Evolutionary conservation across 2,329 filamentous ascomycete species (phyloP).

Genomic region (Nannizziopsis barbatae): DNA sequence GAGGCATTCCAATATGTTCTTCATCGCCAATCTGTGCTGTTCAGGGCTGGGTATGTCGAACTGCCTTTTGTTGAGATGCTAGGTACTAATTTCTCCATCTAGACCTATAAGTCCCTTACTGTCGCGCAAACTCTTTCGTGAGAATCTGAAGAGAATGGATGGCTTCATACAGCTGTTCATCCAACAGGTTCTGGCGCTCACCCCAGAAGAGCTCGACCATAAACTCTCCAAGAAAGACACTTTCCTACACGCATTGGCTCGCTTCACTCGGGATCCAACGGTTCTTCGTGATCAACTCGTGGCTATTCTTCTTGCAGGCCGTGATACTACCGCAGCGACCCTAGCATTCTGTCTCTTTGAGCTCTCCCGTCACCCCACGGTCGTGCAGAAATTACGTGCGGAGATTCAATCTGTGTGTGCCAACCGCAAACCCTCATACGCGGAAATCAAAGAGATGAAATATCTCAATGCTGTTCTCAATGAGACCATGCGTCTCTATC

Average conservation of each 20-base stretch:
- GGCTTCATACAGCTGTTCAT: constrained; percentile 69
- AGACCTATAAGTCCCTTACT: constrained; percentile 52
- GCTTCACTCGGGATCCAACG: constrained; percentile 54
- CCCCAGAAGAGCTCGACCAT: constrained; percentile 58
- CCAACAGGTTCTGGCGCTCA: constrained; percentile 57
- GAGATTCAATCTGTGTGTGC: constrained; percentile 64
- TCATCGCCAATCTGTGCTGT: constrained; percentile 56
- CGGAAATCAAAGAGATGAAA: constrained; percentile 75
- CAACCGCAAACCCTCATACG: constrained; percentile 51
- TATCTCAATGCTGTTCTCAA: constrained; percentile 62
- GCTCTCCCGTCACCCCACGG: constrained; percentile 57
- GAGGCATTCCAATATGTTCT: constrained; percentile 72
- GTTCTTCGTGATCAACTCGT: constrained; percentile 77
- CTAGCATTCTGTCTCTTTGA: constrained; percentile 78
- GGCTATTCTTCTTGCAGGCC: constrained; percentile 67
- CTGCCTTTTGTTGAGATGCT: neutral
- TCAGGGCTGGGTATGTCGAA: constrained; percentile 47
- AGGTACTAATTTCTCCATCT: neutral
- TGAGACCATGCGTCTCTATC: constrained; percentile 68
- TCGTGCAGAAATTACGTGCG: constrained; percentile 55
- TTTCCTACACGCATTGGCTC: constrained; percentile 74
- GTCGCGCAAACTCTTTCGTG: constrained; percentile 54
- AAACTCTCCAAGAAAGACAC: constrained; percentile 64
- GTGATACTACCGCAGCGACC: constrained; percentile 72
- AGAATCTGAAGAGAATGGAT: constrained; percentile 58